Evolutionary conservation across 352 stramenopile species (phyloP).

Genomic region (Phytophthora capsici): DNA sequence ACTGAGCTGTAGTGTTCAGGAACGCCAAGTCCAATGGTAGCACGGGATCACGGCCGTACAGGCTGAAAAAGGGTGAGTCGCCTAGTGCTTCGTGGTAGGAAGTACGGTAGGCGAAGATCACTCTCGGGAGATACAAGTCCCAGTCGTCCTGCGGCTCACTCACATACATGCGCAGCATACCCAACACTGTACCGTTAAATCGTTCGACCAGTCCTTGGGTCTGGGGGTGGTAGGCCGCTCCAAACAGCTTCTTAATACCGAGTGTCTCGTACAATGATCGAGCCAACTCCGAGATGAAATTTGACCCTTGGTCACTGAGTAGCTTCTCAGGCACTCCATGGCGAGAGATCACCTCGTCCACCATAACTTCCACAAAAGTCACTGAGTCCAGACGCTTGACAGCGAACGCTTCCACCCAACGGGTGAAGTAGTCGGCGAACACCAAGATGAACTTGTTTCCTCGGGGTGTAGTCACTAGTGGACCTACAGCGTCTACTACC

Average conservation of each 20-base stretch:
- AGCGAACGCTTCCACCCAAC: no score
- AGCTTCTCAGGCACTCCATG: neutral
- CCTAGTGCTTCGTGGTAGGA: constrained; percentile 6
- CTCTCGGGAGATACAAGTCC: neutral
- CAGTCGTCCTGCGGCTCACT: constrained; percentile 8
- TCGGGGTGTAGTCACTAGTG: neutral
- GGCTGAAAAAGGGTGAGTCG: constrained; percentile 5
- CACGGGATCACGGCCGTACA: constrained; percentile 1
- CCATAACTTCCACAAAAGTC: no score
- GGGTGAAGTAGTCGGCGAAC: no score
- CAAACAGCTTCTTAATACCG: constrained; percentile 9
- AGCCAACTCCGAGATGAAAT: constrained; percentile 8
- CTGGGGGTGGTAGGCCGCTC: constrained; percentile 2
- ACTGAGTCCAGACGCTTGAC: no score
- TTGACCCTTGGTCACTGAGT: constrained; percentile 3
- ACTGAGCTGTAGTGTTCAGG: neutral
- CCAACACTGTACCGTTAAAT: neutral
- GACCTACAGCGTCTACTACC: constrained; percentile 3
- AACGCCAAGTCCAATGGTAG: constrained; percentile 6
- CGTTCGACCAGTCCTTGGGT: constrained; percentile 7
- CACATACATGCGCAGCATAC: constrained; percentile 8
- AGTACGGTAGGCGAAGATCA: constrained; percentile 9
- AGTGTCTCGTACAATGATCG: constrained; percentile 7
- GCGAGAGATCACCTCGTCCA: neutral
- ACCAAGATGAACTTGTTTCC: no score